phyloP scores from a whole-genome alignment of 768 basidiomycete species.

The Kwoniella sp. region DNA sequence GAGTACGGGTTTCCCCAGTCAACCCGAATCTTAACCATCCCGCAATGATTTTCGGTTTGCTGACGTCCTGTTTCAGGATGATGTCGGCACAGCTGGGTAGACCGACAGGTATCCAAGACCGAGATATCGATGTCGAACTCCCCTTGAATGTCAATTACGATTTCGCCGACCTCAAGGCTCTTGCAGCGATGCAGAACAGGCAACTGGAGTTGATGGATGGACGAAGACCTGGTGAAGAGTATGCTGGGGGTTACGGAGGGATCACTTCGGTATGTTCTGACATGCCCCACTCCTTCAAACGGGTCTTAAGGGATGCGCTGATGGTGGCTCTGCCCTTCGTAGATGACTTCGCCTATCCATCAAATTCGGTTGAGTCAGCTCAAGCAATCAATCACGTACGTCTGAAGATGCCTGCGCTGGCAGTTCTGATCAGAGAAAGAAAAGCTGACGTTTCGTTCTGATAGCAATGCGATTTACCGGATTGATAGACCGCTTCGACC shows the following conservation, averaged over 20 bases:
- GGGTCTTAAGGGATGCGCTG: no score
- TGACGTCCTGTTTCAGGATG: slow-evolving; percentile 22
- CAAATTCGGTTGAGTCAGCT: slow-evolving; percentile 43
- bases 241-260: slow-evolving; percentile 31
- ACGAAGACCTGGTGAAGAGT: slow-evolving; percentile 34
- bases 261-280: slow-evolving; percentile 34
- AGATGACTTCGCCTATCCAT: slow-evolving; percentile 49
- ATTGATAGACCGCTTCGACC: slow-evolving; percentile 31
- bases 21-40: no score
- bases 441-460: not conserved
- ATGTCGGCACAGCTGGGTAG: slow-evolving; percentile 39
- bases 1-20: no score
- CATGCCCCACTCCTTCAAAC: no score
- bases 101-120: slow-evolving; percentile 37
- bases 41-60: no score
- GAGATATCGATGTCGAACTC: slow-evolving; percentile 44
- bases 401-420: not conserved
- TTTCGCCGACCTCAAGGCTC: slow-evolving; percentile 28
- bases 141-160: slow-evolving; percentile 42
- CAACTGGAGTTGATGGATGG: slow-evolving; percentile 33
- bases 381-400: slow-evolving; percentile 40
- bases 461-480: slow-evolving; percentile 36
- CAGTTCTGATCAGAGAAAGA: no score
- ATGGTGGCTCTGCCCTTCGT: no score
- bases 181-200: slow-evolving; percentile 32